Percentiles rank a stretch among this genome's conserved stretches.
phyloP scores from a whole-genome alignment of 208 protist species.

The Acanthamoeba quina region DNA sequence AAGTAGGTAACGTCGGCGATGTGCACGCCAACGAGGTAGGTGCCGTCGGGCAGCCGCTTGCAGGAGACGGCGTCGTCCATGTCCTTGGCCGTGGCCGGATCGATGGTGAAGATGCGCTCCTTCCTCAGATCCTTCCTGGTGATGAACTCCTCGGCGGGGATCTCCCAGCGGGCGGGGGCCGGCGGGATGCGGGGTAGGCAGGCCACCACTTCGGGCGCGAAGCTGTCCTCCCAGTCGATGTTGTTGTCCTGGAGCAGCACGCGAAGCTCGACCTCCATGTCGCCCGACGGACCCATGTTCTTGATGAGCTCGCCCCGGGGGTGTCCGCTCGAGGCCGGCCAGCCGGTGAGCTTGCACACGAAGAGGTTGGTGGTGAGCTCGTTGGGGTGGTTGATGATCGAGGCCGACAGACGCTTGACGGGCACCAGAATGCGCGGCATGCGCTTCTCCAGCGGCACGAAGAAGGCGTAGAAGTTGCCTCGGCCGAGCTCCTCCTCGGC shows the following conservation, averaged over 20 bases:
- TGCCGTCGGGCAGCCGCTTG: slow-evolving; percentile 82
- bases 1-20: slow-evolving; percentile 97
- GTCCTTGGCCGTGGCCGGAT: slow-evolving; percentile 92
- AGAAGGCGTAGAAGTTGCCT: slow-evolving; percentile 76
- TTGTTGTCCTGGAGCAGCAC: slow-evolving; percentile 87
- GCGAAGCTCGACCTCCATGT: slow-evolving; percentile 89
- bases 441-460: slow-evolving; percentile 59
- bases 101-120: slow-evolving; percentile 89
- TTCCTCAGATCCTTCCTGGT: slow-evolving; percentile 87
- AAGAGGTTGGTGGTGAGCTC: slow-evolving; percentile 74
- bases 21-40: slow-evolving; percentile 93
- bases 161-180: slow-evolving; percentile 76
- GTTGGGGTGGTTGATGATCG: slow-evolving; percentile 49
- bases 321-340: slow-evolving; percentile 57
- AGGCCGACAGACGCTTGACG: slow-evolving; percentile 57
- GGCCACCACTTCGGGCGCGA: slow-evolving; percentile 70
- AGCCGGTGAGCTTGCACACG: slow-evolving; percentile 73
- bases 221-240: slow-evolving; percentile 82
- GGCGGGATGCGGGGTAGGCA: slow-evolving; percentile 58
- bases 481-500: slow-evolving; percentile 75
- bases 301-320: slow-evolving; percentile 75
- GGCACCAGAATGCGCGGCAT: slow-evolving; percentile 59
- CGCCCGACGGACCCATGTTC: slow-evolving; percentile 87
- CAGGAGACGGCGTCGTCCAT: slow-evolving; percentile 92
- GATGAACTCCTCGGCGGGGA: slow-evolving; percentile 80